These are phyloP conservation scores for Coemansia sp. DNA, from an alignment of 192 early-diverging fungal genomes.

Conservation along the genomic window DNA sequence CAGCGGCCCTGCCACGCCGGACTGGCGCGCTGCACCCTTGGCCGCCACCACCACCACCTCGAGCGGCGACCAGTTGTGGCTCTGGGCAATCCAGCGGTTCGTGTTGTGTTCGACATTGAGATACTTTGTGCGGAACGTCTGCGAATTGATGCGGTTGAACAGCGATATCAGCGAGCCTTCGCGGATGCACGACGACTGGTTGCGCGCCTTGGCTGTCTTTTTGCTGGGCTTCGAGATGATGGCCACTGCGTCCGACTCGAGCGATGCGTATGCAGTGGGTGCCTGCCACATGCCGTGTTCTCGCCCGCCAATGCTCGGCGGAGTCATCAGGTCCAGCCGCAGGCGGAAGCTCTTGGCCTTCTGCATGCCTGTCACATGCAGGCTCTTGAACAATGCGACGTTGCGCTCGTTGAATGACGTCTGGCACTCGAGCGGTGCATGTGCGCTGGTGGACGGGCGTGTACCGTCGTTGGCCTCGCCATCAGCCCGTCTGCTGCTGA, in stretches of 20 bases:
- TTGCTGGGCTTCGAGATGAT: conserved; percentile 94
- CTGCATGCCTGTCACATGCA: conserved; percentile 75
- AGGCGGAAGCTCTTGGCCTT: conserved; percentile 78
- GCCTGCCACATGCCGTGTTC: conserved; percentile 14
- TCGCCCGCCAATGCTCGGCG: conserved; percentile 15
- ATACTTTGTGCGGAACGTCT: conserved; percentile 86
- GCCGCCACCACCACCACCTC: conserved; percentile 29
- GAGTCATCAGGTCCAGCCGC: conserved; percentile 60
- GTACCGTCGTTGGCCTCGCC: conserved; percentile 2
- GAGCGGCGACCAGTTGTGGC: conserved; percentile 55
- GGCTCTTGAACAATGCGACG: conserved; percentile 68
- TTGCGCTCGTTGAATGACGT: conserved; percentile 53
- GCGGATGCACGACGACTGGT: conserved; percentile 73
- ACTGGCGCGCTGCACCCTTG: conserved; percentile 5
- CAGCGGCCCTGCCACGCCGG: conserved; percentile 13
- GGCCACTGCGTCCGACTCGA: conserved; percentile 71
- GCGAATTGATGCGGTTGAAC: conserved; percentile 90
- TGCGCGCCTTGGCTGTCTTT: conserved; percentile 82
- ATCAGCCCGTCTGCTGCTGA: background rate
- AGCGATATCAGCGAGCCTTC: conserved; percentile 75
- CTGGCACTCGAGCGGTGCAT: conserved; percentile 52
- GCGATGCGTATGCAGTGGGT: conserved; percentile 57
- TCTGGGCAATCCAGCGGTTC: conserved; percentile 51
- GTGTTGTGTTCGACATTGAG: conserved; percentile 61
- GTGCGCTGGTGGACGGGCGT: conserved; percentile 42